Conservation (phyloP, 495 filamentous ascomycete species). For the Eremomyces bilateralis region DNA sequence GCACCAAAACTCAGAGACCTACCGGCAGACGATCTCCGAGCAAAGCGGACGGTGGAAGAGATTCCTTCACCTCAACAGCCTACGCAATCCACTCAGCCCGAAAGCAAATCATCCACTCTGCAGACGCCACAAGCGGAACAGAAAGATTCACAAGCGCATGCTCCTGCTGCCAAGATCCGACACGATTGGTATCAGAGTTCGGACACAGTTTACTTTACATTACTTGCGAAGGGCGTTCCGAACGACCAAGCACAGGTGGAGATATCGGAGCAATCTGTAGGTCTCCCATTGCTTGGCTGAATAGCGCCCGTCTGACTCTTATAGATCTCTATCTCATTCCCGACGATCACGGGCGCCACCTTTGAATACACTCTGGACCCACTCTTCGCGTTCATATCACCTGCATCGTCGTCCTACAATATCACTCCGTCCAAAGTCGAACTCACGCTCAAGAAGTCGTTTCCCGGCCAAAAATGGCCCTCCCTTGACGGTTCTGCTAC, state of each 20-base stretch:
- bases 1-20: slow-evolving; percentile 26
- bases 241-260: slow-evolving; percentile 38
- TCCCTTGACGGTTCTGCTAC: slow-evolving; percentile 33
- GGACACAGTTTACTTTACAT: slow-evolving; percentile 40
- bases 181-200: slow-evolving; percentile 65
- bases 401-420: slow-evolving; percentile 32
- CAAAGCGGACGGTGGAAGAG: slow-evolving; percentile 28
- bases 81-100: slow-evolving; percentile 7
- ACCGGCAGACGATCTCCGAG: slow-evolving; percentile 32
- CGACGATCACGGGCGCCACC: slow-evolving; percentile 30
- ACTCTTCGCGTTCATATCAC: slow-evolving; percentile 43
- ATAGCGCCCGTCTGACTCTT: neutral
- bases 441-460: slow-evolving; percentile 46
- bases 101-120: neutral
- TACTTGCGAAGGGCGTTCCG: slow-evolving; percentile 50
- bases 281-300: slow-evolving; percentile 1
- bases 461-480: slow-evolving; percentile 52
- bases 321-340: slow-evolving; percentile 39
- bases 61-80: slow-evolving; percentile 3
- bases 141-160: too few relatives aligned
- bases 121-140: too few relatives aligned
- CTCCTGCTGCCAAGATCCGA: slow-evolving; percentile 38
- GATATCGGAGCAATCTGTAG: slow-evolving; percentile 32
- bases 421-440: slow-evolving; percentile 73
- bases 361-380: slow-evolving; percentile 51